A percentile compares a stretch with the other conserved stretches of the same genome.
Conservation (phyloP, 163 green algal species). For the Chloromonas sp. region DNA sequence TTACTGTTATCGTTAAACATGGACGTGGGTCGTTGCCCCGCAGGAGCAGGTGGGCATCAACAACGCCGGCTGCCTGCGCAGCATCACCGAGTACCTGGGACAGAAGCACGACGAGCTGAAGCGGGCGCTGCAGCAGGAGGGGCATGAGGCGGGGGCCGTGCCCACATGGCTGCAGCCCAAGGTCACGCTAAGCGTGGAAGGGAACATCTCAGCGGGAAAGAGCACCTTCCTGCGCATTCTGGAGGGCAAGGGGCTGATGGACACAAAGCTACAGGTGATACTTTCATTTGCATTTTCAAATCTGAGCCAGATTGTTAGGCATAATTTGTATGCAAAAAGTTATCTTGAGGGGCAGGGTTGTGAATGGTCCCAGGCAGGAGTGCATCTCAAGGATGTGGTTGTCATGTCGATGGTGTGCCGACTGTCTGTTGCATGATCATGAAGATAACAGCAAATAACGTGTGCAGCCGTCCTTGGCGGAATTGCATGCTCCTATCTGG, state of each 20-base stretch:
- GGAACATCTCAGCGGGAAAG: constrained; percentile 96
- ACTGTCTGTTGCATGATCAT: too few relatives aligned
- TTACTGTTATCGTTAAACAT: too few relatives aligned
- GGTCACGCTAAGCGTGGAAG: constrained; percentile 92
- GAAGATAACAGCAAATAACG: too few relatives aligned
- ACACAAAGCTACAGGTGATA: constrained; percentile 47
- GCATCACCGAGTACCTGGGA: background rate
- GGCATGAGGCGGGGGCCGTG: background rate
- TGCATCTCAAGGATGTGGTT: too few relatives aligned
- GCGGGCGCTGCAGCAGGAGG: background rate
- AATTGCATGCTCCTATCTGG: too few relatives aligned
- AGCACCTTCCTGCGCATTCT: constrained; percentile 84
- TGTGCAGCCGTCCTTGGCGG: too few relatives aligned
- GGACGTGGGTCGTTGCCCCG: too few relatives aligned
- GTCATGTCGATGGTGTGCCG: too few relatives aligned
- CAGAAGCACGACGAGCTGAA: background rate
- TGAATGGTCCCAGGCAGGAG: too few relatives aligned
- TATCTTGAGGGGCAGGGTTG: too few relatives aligned
- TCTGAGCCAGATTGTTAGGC: background rate
- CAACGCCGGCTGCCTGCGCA: background rate
- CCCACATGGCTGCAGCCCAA: constrained; percentile 7
- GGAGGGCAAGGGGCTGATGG: constrained; percentile 25
- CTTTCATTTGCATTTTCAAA: background rate
- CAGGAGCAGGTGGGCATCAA: background rate
- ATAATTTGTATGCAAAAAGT: background rate